These are phyloP conservation scores for Colletotrichum neosansevieriae DNA, from an alignment of 2,329 filamentous ascomycete species.

Conservation along the genomic window DNA sequence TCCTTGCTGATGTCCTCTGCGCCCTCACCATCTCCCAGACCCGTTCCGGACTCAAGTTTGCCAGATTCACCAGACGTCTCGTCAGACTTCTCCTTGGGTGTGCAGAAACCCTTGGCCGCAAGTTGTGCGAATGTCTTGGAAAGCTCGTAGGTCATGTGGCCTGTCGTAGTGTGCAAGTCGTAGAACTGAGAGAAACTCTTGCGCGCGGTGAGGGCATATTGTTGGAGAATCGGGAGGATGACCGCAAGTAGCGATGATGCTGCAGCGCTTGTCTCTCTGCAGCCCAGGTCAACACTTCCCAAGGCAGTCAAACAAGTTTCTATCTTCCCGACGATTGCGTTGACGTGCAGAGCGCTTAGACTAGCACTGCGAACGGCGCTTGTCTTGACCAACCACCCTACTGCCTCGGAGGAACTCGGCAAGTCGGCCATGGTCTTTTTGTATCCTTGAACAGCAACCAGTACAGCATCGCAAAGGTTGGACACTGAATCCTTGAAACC, in stretches of 20 bases:
- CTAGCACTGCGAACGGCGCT: constrained; percentile 27
- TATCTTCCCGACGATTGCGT: constrained; percentile 30
- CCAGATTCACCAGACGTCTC: constrained; percentile 77
- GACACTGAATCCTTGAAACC: constrained; percentile 71
- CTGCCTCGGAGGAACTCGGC: constrained; percentile 70
- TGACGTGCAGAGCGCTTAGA: constrained; percentile 35
- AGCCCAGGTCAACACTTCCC: constrained; percentile 55
- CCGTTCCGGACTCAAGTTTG: constrained; percentile 90
- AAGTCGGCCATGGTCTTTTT: constrained; percentile 64
- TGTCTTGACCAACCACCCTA: constrained; percentile 62
- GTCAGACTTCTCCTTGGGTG: constrained; percentile 83
- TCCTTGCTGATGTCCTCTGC: constrained; percentile 99
- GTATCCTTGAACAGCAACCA: constrained; percentile 83
- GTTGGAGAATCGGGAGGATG: constrained; percentile 77
- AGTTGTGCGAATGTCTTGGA: constrained; percentile 83
- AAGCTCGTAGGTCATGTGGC: constrained; percentile 80
- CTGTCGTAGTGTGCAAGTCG: constrained; percentile 76
- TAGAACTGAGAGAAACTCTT: constrained; percentile 70
- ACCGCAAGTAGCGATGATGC: constrained; percentile 70
- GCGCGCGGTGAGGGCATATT: constrained; percentile 75
- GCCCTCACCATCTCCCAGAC: constrained; percentile 93
- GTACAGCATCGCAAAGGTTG: constrained; percentile 77
- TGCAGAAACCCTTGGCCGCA: constrained; percentile 89
- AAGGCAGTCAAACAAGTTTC: constrained; percentile 42
- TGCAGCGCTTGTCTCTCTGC: constrained; percentile 53